Percentiles rank a stretch among this genome's conserved stretches.
phyloP scores from a whole-genome alignment of 768 basidiomycete genomes.

The Lentinula guzmanii region DNA sequence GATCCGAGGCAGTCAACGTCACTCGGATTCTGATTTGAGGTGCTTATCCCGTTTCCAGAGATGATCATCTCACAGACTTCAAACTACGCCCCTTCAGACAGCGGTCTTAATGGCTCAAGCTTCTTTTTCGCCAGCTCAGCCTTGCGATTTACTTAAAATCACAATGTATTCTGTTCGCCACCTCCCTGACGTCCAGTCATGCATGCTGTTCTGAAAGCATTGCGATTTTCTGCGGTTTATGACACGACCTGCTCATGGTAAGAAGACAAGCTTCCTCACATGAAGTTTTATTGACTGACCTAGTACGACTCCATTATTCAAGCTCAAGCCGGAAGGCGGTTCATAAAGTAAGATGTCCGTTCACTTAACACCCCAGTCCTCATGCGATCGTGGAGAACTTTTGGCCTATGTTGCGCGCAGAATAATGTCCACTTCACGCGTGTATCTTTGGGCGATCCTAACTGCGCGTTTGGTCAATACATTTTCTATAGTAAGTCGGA shows the following conservation, averaged over 20 bases:
- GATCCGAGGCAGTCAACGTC: not conserved
- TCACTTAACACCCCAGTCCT: not conserved
- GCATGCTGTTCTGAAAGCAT: not conserved
- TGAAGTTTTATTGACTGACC: not conserved
- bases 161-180: not conserved
- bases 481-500: not conserved
- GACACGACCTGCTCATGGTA: not conserved
- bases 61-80: not conserved
- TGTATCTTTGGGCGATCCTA: not conserved
- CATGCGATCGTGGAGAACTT: too few relatives aligned
- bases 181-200: not conserved
- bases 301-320: not conserved
- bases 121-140: not conserved
- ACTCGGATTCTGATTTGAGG: not conserved
- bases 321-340: not conserved
- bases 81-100: not conserved
- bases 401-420: too few relatives aligned
- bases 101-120: not conserved
- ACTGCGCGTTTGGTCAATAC: not conserved
- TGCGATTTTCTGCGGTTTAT: not conserved
- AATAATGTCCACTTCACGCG: not conserved
- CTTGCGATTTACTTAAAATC: not conserved
- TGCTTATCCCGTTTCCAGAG: not conserved
- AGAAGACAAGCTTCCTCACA: not conserved
- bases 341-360: not conserved